Base-by-base conservation (phyloP, 2,329 filamentous ascomycete genomes). In the Aureobasidium sp. region DNA sequence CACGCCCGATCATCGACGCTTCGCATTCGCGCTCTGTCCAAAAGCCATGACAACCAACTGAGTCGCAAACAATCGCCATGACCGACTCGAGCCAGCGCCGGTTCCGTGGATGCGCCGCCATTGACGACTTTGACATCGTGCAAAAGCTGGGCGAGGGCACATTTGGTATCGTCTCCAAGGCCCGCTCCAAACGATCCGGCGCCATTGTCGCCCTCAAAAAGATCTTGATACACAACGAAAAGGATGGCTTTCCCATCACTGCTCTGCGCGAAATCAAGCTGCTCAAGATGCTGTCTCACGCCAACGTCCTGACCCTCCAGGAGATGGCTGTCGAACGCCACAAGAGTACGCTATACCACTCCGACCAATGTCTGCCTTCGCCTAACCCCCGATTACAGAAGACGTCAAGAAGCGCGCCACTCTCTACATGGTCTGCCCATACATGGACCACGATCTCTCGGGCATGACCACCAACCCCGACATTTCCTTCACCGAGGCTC, bases 161-260 rank as follows among this genome's bases (percentile, higher is more conserved):
- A 25, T 97, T 97, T 77, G 93, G 93, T 67, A 91, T 97, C 78
- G 94, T 97, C 42, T 91, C 96, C 75, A 94, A 93, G 71, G 94
- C 91, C 64, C 84, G 84, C 65, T 91, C 89, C 31, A 87, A 85
- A 70, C 88, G 83, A 70, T 89, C 86, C 1, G 88, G 89, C 60
- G 82, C 84, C 27, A 75, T 93, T 49, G 89, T 96, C 64, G 94
- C 94, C 4, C 76, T 99, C 71, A 99, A 99, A 80, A 97, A 97
- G 82, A 99, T 99, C 67, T 85, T 99, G 67, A 97, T 97, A 90
- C 94, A 97, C 74, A 96, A 97, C 74, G 94, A 99, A 79, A 97
- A 97, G 74, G 94, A 99, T 76, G 94, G 94, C 55, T 99, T 99
- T 69, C 94, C 94, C n/a, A 99, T 99, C 66, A 99, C 94, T 0